Evolutionary conservation across 768 basidiomycete species (phyloP).

Genomic region (Pleurotus tuoliensis): DNA sequence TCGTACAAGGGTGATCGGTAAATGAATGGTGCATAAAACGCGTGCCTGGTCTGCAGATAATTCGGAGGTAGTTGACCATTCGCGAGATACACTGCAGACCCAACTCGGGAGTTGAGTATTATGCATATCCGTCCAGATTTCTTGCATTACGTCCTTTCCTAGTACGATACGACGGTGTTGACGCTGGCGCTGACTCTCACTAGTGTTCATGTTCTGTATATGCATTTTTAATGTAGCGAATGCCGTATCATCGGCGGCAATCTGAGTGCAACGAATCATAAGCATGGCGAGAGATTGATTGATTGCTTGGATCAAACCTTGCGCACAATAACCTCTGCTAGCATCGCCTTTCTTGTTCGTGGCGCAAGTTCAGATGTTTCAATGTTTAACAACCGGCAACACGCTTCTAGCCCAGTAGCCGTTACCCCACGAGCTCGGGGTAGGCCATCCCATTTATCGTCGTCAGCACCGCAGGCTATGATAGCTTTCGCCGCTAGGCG

Average conservation of each 20-base stretch:
- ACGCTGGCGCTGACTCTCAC: too few relatives aligned
- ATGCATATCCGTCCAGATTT: conserved; percentile 25
- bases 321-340: neutral
- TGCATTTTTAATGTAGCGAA: neutral
- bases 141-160: conserved; percentile 23
- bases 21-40: conserved; percentile 21
- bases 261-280: neutral
- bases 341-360: neutral
- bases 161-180: conserved; percentile 14
- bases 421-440: too few relatives aligned
- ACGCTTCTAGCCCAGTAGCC: too few relatives aligned
- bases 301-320: neutral
- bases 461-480: too few relatives aligned
- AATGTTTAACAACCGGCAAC: too few relatives aligned
- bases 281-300: neutral
- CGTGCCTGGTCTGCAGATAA: conserved; percentile 27
- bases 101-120: conserved; percentile 24
- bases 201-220: neutral
- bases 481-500: too few relatives aligned
- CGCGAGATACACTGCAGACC: conserved; percentile 22
- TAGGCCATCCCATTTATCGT: too few relatives aligned
- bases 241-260: neutral
- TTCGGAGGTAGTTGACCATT: conserved; percentile 21
- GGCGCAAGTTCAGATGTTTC: neutral
- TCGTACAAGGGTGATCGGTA: conserved; percentile 23